Evolutionary conservation across 495 filamentous ascomycete species (phyloP).

Genomic region (Aspergillus saccharolyticus): DNA sequence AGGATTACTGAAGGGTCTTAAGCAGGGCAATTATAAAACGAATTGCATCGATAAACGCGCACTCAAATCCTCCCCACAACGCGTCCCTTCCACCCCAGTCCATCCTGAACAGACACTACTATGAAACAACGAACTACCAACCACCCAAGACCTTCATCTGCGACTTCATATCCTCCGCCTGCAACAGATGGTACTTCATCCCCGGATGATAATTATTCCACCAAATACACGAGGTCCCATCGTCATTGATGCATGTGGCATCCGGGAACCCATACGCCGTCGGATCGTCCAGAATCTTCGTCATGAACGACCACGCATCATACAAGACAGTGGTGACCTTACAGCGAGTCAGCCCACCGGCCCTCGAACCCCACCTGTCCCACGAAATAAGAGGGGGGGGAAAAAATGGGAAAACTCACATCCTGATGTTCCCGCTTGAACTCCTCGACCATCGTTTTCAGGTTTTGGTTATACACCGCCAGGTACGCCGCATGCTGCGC

Average conservation of each 20-base stretch:
- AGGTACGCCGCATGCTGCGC: slow-evolving; percentile 27
- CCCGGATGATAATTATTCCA: slow-evolving; percentile 40
- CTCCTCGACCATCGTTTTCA: slow-evolving; percentile 23
- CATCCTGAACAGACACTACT: not conserved
- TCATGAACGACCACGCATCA: slow-evolving; percentile 40
- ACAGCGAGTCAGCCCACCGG: too few species aligned
- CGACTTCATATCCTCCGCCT: slow-evolving; percentile 38
- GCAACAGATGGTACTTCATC: slow-evolving; percentile 30
- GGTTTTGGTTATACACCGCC: slow-evolving; percentile 26
- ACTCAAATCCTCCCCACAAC: not conserved
- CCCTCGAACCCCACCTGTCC: too few species aligned
- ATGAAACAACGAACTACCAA: slow-evolving; percentile 29
- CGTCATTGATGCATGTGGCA: slow-evolving; percentile 28
- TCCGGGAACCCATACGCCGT: slow-evolving; percentile 31
- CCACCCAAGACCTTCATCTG: slow-evolving; percentile 23
- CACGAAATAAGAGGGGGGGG: not conserved
- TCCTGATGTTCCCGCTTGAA: slow-evolving; percentile 22
- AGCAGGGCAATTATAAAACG: too few species aligned
- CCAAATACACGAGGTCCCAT: slow-evolving; percentile 35
- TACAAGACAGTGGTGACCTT: slow-evolving; percentile 28
- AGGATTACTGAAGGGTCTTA: too few species aligned
- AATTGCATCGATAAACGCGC: too few species aligned
- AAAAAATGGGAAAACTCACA: slow-evolving; percentile 22
- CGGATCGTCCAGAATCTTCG: slow-evolving; percentile 50
- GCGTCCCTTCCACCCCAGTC: not conserved